These are phyloP conservation scores for Globisporangium rhizosaccharum DNA, from an alignment of 352 stramenopile species.

Conservation along the genomic window DNA sequence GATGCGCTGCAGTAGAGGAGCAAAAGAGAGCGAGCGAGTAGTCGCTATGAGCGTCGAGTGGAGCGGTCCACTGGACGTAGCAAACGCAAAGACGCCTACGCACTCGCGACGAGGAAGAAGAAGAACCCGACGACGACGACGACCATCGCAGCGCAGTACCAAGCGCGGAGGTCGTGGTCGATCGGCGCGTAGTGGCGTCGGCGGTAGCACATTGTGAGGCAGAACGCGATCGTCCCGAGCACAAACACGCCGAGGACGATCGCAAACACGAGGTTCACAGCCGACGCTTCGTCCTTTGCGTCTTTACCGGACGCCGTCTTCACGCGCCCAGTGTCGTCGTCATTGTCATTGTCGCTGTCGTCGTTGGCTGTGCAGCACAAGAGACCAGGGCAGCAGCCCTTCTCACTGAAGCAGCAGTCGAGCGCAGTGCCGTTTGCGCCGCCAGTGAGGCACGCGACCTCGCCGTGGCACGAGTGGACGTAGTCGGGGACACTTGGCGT, in stretches of 20 bases:
- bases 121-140: conserved; percentile 62
- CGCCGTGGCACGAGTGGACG: conserved; percentile 10
- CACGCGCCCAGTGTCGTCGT: not conserved
- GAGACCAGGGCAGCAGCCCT: conserved; percentile 20
- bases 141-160: conserved; percentile 57
- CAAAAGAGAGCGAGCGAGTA: not conserved
- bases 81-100: conserved; percentile 17
- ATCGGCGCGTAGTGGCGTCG: conserved; percentile 64
- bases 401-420: conserved; percentile 22
- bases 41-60: not conserved
- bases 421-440: conserved; percentile 18
- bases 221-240: conserved; percentile 34
- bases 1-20: not conserved
- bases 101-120: conserved; percentile 54
- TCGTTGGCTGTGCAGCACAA: conserved; percentile 12
- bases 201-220: conserved; percentile 49
- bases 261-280: conserved; percentile 32
- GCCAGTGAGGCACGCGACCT: conserved; percentile 20
- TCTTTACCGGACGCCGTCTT: conserved; percentile 7
- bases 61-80: too few species aligned
- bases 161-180: conserved; percentile 48
- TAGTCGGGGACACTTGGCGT: conserved; percentile 4
- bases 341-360: conserved; percentile 1
- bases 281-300: conserved; percentile 4
- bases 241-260: conserved; percentile 32